Conservation (phyloP, 2,329 filamentous ascomycete genomes). For the Ceratocystis colombiana region DNA sequence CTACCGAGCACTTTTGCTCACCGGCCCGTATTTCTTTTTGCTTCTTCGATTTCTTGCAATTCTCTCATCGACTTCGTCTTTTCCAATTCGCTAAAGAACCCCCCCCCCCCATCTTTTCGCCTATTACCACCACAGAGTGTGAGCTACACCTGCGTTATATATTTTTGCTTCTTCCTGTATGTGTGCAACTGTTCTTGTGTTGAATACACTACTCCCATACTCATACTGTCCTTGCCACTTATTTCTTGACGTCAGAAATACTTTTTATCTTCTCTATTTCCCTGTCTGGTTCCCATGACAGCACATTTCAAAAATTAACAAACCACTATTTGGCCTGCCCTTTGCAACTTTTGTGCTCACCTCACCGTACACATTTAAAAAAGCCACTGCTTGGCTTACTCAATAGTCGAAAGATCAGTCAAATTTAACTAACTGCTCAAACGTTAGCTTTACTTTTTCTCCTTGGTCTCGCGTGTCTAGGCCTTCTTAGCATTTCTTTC, state of each 20-base stretch:
- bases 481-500: background rate
- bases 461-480: background rate
- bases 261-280: background rate
- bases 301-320: conserved; percentile 1
- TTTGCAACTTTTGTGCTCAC: conserved; percentile 16
- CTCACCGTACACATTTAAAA: background rate
- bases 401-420: background rate
- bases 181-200: conserved; percentile 5
- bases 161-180: conserved; percentile 17
- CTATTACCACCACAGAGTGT: conserved; percentile 3
- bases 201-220: background rate
- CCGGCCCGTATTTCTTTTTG: conserved; percentile 25
- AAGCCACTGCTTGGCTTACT: background rate
- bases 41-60: conserved; percentile 23
- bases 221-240: conserved; percentile 9
- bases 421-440: background rate
- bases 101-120: conserved; percentile 4
- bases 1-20: conserved; percentile 26
- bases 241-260: conserved; percentile 20
- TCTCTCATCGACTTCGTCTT: conserved; percentile 16
- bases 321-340: conserved; percentile 14
- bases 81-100: conserved; percentile 15
- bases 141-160: conserved; percentile 22
- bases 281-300: conserved; percentile 5
- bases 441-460: background rate